Base-by-base conservation (phyloP, 2,329 filamentous ascomycete genomes). In the Rachicladosporium sp. region DNA sequence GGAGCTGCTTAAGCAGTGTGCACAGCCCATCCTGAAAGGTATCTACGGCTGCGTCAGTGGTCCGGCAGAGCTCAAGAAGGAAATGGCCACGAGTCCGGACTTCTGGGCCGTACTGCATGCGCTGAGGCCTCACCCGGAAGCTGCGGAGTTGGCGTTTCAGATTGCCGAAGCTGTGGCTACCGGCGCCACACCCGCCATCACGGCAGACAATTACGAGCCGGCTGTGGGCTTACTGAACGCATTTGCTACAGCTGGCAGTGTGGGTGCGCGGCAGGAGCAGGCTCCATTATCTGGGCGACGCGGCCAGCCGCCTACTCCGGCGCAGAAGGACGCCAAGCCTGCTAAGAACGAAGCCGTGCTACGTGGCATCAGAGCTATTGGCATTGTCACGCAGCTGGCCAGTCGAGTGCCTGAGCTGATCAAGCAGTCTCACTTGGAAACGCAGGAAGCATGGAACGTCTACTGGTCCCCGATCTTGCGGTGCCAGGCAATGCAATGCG, bases 391-490 rank as follows among this genome's bases (percentile, higher is more conserved):
- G 53, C 76, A 79, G 46, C 74, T 96, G 63, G 93, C 86, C 1
- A 70, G 71, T 38, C 78, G 86, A 31, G 87, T 93, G 15, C 86
- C 89, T 2, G 73, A 80, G 38, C 74, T 96, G 29, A 95, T 98
- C 68, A 76, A 86, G 55, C 85, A 94, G 56, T 95, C 88, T 13
- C 89, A 95, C 53, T 76, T 96, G 2, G 91, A 95, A 45, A 50
- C 51, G 40, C 47, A 50, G 31, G 43, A 50, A 83, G 91, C 91
- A 10, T 98, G 91, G 91, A 87, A 86, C 37, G 86, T 91, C 6
- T 98, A 98, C 60, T 98, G 91, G 91, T 80, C 88, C 10, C 91
- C 89, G 2, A 87, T 98, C 19, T 91, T 98, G 62, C 78, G 86
- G 50, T 83, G 86, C 4, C 67, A 98, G 11, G 91, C 83, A 3